A percentile compares a stretch with the other conserved stretches of the same genome.
phyloP scores from a whole-genome alignment of 1,284 basidiomycete genomes.

The Phellinidium pouzarii region DNA sequence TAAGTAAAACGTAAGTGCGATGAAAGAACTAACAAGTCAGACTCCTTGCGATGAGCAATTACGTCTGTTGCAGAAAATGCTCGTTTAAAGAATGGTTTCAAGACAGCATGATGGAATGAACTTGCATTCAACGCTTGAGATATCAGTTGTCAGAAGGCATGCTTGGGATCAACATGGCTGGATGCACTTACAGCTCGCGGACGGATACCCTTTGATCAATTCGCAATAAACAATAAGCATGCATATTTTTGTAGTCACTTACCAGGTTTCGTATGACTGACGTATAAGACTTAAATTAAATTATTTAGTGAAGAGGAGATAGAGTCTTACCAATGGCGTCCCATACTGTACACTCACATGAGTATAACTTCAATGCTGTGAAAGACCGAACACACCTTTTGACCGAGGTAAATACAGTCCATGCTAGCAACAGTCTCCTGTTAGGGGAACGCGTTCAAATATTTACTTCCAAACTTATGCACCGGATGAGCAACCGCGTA shows the following conservation, averaged over 20 bases:
- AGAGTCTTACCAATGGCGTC: conserved; percentile 20
- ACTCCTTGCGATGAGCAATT: conserved; percentile 54
- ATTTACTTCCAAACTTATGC: neutral
- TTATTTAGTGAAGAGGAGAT: neutral
- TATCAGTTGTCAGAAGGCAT: neutral
- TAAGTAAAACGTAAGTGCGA: neutral
- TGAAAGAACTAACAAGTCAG: conserved; percentile 60
- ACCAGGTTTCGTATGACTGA: conserved; percentile 56
- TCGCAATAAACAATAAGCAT: too few relatives aligned
- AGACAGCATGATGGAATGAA: conserved; percentile 2
- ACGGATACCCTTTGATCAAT: conserved; percentile 55
- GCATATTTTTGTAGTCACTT: too few relatives aligned
- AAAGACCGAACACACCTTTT: conserved; percentile 53
- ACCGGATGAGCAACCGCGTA: neutral
- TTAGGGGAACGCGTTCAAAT: conserved; percentile 8
- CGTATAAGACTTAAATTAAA: conserved; percentile 10
- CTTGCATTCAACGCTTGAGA: conserved; percentile 60
- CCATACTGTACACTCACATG: conserved; percentile 30
- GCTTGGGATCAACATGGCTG: neutral
- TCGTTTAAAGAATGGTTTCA: neutral
- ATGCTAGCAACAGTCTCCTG: conserved; percentile 44
- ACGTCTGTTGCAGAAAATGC: conserved; percentile 41
- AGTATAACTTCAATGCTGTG: neutral
- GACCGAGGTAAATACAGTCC: conserved; percentile 92
- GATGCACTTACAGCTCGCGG: conserved; percentile 58